Conservation (phyloP, 148 eudicot species). For the Camellia granthamiana region DNA sequence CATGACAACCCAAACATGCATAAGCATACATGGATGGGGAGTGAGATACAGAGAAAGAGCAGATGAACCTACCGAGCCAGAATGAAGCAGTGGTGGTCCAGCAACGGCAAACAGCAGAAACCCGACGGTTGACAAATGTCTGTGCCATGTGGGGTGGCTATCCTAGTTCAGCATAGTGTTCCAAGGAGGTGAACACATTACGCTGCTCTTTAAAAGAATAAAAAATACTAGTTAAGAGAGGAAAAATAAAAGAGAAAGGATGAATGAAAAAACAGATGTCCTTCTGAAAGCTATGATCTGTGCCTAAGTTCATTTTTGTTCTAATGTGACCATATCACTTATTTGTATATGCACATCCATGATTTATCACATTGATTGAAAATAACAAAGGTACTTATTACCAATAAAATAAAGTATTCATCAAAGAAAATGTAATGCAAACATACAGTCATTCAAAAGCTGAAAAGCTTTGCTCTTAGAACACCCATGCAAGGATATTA, state of each 20-base stretch:
- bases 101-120: too few species aligned
- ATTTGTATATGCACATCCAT: background rate
- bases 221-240: background rate
- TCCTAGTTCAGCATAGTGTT: background rate
- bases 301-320: background rate
- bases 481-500: constrained; percentile 58
- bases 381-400: background rate
- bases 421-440: background rate
- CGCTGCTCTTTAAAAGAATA: background rate
- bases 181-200: background rate
- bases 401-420: background rate
- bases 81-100: too few species aligned
- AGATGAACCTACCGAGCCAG: too few species aligned
- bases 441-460: constrained; percentile 63
- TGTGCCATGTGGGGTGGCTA: background rate
- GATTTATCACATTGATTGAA: background rate
- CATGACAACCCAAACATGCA: too few species aligned
- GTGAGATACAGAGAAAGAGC: too few species aligned
- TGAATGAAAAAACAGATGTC: background rate
- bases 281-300: background rate
- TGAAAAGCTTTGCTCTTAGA: constrained; percentile 55
- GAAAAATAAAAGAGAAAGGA: background rate
- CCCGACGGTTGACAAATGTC: too few species aligned
- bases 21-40: too few species aligned
- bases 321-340: background rate